A percentile compares a stretch with the other conserved stretches of the same genome.
phyloP scores from a whole-genome alignment of 306 rosid genomes.

The Trifolium subterraneum region DNA sequence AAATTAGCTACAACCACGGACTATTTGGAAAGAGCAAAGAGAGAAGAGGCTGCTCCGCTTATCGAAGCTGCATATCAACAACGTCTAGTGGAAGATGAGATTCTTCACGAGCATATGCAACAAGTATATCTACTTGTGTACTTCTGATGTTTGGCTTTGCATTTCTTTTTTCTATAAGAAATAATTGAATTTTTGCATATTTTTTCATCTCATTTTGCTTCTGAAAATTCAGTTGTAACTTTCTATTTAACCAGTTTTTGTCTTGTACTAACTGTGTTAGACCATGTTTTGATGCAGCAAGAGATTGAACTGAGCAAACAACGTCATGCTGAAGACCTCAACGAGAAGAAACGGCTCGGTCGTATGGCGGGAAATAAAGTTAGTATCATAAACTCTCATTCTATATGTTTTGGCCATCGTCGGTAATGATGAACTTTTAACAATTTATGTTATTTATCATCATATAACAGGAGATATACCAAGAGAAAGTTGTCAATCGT shows the following conservation, averaged over 20 bases:
- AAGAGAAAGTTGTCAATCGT: constrained; percentile 61
- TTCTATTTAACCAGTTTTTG: neutral
- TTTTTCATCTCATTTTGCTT: neutral
- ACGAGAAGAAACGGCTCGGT: constrained; percentile 76
- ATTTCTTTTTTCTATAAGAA: neutral
- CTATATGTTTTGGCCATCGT: neutral
- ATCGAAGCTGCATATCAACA: constrained; percentile 88
- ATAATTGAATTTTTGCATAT: neutral
- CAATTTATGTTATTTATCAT: neutral
- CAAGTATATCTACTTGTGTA: constrained; percentile 50
- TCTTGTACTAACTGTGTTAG: constrained; percentile 15
- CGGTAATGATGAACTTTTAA: neutral
- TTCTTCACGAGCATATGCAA: constrained; percentile 77
- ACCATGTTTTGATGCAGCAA: constrained; percentile 58
- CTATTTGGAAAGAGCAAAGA: constrained; percentile 85
- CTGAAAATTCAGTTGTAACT: neutral
- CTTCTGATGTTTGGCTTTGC: neutral
- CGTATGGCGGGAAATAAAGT: constrained; percentile 76
- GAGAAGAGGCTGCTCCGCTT: constrained; percentile 87
- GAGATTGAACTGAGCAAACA: constrained; percentile 80
- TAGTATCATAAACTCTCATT: constrained; percentile 20
- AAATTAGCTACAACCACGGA: constrained; percentile 86
- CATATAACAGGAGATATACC: constrained; percentile 59
- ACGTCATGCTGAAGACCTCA: constrained; percentile 83
- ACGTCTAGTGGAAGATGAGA: constrained; percentile 75